These are phyloP conservation scores for Kodamaea lidongshanica DNA, from an alignment of 805 yeast species.

Conservation along the genomic window DNA sequence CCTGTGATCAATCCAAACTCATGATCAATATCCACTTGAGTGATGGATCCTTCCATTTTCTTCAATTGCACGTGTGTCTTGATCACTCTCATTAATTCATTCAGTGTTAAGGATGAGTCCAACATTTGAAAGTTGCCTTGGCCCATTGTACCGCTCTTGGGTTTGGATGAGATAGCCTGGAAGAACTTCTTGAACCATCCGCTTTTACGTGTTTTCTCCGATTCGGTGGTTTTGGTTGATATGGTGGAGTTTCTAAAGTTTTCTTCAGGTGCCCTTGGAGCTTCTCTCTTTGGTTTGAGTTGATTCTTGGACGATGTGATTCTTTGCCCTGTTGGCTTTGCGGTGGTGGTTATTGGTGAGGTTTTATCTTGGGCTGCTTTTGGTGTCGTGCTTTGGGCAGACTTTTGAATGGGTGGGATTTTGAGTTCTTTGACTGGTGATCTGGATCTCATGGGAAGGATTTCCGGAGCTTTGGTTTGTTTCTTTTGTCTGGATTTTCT, in stretches of 20 bases:
- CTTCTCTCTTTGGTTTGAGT: conserved; percentile 35
- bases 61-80: conserved; percentile 40
- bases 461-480: too few relatives aligned
- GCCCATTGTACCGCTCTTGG: too few relatives aligned
- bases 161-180: conserved; percentile 12
- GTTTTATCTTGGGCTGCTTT: not conserved
- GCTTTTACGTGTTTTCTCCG: conserved; percentile 15
- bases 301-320: conserved; percentile 19
- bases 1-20: conserved; percentile 41
- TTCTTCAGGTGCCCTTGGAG: conserved; percentile 32
- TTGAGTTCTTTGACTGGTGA: too few relatives aligned
- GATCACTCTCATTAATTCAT: conserved; percentile 28
- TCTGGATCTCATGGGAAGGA: too few relatives aligned
- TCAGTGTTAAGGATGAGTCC: conserved; percentile 27
- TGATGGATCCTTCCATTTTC: conserved; percentile 45
- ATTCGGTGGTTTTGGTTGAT: conserved; percentile 16
- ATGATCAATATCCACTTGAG: conserved; percentile 37
- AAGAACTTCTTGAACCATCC: conserved; percentile 38
- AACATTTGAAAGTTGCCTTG: conserved; percentile 16
- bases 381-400: not conserved
- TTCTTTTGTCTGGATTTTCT: too few relatives aligned
- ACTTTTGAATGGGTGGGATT: too few relatives aligned
- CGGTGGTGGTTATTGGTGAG: conserved; percentile 6
- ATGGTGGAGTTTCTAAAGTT: conserved; percentile 33
- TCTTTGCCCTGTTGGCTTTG: conserved; percentile 2